Evolutionary conservation across 1,139 yeast species (phyloP).

Genomic region (Kazachstania sp.): DNA sequence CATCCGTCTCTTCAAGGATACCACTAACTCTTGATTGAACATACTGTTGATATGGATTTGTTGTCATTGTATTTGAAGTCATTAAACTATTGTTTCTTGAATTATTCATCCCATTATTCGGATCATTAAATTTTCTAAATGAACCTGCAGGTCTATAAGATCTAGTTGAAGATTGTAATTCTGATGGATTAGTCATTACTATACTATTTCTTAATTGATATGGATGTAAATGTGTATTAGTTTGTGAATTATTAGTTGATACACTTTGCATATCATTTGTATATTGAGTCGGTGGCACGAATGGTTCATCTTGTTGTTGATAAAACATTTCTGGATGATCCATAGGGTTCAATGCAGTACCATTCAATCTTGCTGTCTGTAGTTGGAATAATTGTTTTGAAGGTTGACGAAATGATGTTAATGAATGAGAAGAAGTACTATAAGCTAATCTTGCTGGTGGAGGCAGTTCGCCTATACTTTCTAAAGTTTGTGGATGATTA

Average conservation of each 20-base stretch:
- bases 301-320: conserved; percentile 4
- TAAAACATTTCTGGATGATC: conserved; percentile 29
- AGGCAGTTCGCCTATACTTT: conserved; percentile 26
- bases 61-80: conserved; percentile 13
- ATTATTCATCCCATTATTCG: conserved; percentile 7
- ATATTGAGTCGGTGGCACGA: conserved; percentile 1
- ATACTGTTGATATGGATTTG: conserved; percentile 13
- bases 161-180: conserved; percentile 42
- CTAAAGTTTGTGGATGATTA: conserved; percentile 20
- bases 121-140: conserved; percentile 22
- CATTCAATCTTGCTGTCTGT: conserved; percentile 18
- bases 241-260: conserved; percentile 12
- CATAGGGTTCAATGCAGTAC: conserved; percentile 27
- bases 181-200: conserved; percentile 71
- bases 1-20: conserved; percentile 21
- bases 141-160: conserved; percentile 65
- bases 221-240: conserved; percentile 26
- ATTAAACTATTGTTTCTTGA: conserved; percentile 33
- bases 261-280: conserved; percentile 9
- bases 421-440: conserved; percentile 21
- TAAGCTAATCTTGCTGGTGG: conserved; percentile 22
- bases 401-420: conserved; percentile 23
- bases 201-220: conserved; percentile 54
- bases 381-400: conserved; percentile 10
- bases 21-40: conserved; percentile 24